A percentile compares a stretch with the other conserved stretches of the same genome.
phyloP scores from a whole-genome alignment of 2,329 filamentous ascomycete species.

The Fusarium azukiicola region DNA sequence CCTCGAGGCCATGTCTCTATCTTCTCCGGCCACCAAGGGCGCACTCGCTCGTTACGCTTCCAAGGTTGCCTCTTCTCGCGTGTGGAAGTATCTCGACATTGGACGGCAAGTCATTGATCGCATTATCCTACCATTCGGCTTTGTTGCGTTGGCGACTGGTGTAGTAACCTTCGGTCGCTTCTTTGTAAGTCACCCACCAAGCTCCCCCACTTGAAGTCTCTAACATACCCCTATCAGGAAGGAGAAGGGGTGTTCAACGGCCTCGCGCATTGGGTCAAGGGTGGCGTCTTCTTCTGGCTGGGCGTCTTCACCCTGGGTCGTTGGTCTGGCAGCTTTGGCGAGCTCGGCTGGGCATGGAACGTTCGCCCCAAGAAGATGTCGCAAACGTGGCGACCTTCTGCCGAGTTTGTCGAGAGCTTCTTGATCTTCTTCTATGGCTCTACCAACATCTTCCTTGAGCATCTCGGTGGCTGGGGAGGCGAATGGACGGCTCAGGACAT shows the following conservation, averaged over 20 bases:
- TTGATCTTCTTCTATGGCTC: slow-evolving; percentile 95
- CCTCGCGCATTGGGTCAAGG: slow-evolving; percentile 96
- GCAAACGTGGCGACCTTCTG: slow-evolving; percentile 86
- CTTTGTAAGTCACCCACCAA: slow-evolving; percentile 81
- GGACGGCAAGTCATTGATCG: slow-evolving; percentile 87
- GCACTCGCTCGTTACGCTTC: slow-evolving; percentile 77
- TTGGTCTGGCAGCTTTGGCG: slow-evolving; percentile 94
- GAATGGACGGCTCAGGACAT: slow-evolving; percentile 90
- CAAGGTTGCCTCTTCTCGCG: slow-evolving; percentile 74
- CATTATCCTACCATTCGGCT: slow-evolving; percentile 88
- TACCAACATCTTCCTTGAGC: slow-evolving; percentile 96
- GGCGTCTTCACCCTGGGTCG: slow-evolving; percentile 92
- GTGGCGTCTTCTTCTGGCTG: slow-evolving; percentile 96
- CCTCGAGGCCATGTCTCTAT: slow-evolving; percentile 53
- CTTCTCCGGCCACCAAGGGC: slow-evolving; percentile 65
- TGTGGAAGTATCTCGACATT: slow-evolving; percentile 78
- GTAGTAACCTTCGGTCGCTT: slow-evolving; percentile 90
- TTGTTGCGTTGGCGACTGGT: slow-evolving; percentile 86
- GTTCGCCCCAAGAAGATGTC: slow-evolving; percentile 81
- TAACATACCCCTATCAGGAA: slow-evolving; percentile 71
- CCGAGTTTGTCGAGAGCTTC: slow-evolving; percentile 94
- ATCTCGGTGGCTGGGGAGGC: slow-evolving; percentile 86
- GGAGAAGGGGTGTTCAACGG: slow-evolving; percentile 88
- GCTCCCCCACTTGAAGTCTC: background rate
- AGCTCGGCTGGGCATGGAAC: slow-evolving; percentile 98